Percentiles rank a stretch among this genome's conserved stretches.
Conservation (phyloP, 768 basidiomycete genomes). For the Pisolithus sp. region DNA sequence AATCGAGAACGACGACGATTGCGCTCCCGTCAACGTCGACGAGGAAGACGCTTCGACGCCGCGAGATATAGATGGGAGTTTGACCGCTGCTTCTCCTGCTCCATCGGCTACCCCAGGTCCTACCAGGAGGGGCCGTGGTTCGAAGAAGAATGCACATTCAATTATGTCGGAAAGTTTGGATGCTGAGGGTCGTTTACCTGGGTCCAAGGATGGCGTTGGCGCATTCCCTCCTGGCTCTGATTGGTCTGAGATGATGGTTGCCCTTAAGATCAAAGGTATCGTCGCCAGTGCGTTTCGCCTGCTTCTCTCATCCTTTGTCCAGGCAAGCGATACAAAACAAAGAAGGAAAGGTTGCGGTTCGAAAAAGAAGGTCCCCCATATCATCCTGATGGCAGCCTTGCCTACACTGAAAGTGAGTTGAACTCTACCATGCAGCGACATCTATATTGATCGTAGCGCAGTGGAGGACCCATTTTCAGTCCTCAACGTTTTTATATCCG, state of each 20-base stretch:
- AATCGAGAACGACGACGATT: slow-evolving; percentile 55
- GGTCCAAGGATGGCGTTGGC: slow-evolving; percentile 69
- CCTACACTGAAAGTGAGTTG: slow-evolving; percentile 59
- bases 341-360: slow-evolving; percentile 72
- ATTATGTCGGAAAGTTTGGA: slow-evolving; percentile 47
- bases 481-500: slow-evolving; percentile 56
- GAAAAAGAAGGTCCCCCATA: slow-evolving; percentile 72
- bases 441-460: slow-evolving; percentile 21
- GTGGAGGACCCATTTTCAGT: slow-evolving; percentile 78
- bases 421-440: background rate
- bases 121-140: slow-evolving; percentile 35
- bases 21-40: slow-evolving; percentile 28
- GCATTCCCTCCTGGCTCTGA: slow-evolving; percentile 65
- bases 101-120: slow-evolving; percentile 36
- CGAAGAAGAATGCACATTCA: slow-evolving; percentile 46
- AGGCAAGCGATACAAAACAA: slow-evolving; percentile 77
- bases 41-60: slow-evolving; percentile 33
- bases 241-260: slow-evolving; percentile 67
- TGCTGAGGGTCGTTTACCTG: slow-evolving; percentile 66
- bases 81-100: slow-evolving; percentile 40
- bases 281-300: background rate
- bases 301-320: background rate
- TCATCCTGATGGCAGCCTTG: slow-evolving; percentile 69
- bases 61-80: slow-evolving; percentile 42
- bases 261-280: slow-evolving; percentile 68